These are phyloP conservation scores for Heliamphora pulchella DNA, from an alignment of 179 eudicot genomes.

Conservation along the genomic window DNA sequence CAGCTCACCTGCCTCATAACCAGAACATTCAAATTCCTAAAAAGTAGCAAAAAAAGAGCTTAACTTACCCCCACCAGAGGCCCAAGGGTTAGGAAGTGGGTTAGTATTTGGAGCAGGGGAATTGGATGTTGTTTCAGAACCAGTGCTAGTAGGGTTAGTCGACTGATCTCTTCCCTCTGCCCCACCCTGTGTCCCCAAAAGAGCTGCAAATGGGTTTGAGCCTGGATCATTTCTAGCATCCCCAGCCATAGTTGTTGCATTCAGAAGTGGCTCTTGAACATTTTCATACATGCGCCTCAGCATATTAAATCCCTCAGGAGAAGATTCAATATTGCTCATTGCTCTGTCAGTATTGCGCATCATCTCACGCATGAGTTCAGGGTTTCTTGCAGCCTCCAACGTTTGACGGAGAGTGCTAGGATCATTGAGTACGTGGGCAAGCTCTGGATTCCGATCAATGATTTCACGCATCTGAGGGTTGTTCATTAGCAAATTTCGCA, in stretches of 20 bases:
- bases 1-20: not conserved
- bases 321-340: slow-evolving; percentile 90
- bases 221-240: slow-evolving; percentile 46
- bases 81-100: slow-evolving; percentile 96
- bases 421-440: slow-evolving; percentile 86
- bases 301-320: slow-evolving; percentile 96
- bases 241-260: slow-evolving; percentile 79
- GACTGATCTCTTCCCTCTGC: slow-evolving; percentile 28
- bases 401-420: slow-evolving; percentile 86
- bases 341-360: slow-evolving; percentile 96
- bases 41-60: slow-evolving; percentile 19
- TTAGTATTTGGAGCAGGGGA: slow-evolving; percentile 61
- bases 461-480: slow-evolving; percentile 98
- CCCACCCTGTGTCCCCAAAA: slow-evolving; percentile 66
- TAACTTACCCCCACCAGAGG: slow-evolving; percentile 51
- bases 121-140: slow-evolving; percentile 43
- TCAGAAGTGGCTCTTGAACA: slow-evolving; percentile 91
- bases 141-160: slow-evolving; percentile 47
- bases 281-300: slow-evolving; percentile 96
- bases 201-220: slow-evolving; percentile 80
- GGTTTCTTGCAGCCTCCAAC: slow-evolving; percentile 88
- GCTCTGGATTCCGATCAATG: slow-evolving; percentile 90
- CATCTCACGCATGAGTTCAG: slow-evolving; percentile 99
- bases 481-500: slow-evolving; percentile 68
- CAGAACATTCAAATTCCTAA: not conserved